Base-by-base conservation (phyloP, 257 asterid species). In the Fraxinus anomala region DNA sequence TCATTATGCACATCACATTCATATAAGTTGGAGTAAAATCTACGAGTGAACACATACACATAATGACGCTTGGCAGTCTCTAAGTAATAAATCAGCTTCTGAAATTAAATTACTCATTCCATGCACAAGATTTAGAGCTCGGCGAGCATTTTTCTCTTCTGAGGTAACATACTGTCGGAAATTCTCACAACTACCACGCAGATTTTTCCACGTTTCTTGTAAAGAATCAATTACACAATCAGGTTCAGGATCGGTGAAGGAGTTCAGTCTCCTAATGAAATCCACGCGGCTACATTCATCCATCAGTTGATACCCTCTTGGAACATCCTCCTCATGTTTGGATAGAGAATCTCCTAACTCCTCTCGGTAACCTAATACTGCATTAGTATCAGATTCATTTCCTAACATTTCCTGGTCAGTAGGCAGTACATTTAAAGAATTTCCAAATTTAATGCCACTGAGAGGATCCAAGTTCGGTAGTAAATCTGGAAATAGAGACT, bases 221-320 rank as follows among this genome's bases (percentile, higher is more conserved):
- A 93, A 90, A 51, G 86, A 73, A 84, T 87, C 86, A 77, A 61
- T 68, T 44, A 61, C 69, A 74, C 42, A 80, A 68, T 80, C 83
- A 82, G 83, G 73, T 66, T 76, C 83, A 67, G 71, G 54, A 76
- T 70, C 76, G 72, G 76, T 77, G 19, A 85, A 79, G 72, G 86
- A 73, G 21, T 84, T 78, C 77, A 79, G 81, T 51, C 72, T 79
- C 79, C 83, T 79, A 72, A 33, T 72, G 76, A 87, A 88, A 79
- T 87, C 90, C 56, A 91, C 85, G 66, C 92, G 90, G 82, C 97
- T 95, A 89, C 98, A 93, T 88, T 95, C 99, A 84, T 93, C 99
- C 78, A 93, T 79, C 71, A 81, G 72, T 47, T 87, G 93, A 85
- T 80, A 80, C 36, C 82, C 88, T 78, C 87, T 85, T 2, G 85